These are phyloP conservation scores for Backusella psychrophila DNA, from an alignment of 192 early-diverging fungal species.

Conservation along the genomic window DNA sequence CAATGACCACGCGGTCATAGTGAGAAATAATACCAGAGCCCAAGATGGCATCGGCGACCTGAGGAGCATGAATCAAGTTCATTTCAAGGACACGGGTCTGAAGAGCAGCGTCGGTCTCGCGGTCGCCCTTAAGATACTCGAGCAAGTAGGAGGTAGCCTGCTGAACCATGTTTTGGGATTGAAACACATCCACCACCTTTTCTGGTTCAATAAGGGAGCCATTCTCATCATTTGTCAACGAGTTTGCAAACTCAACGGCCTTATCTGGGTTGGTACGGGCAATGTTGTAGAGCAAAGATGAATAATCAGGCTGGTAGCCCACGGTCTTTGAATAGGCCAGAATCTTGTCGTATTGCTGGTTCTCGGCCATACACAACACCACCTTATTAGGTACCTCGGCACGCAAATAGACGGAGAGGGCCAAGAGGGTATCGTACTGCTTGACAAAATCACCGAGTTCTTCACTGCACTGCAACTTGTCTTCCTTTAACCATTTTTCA, in stretches of 20 bases:
- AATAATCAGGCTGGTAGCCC: conserved; percentile 90
- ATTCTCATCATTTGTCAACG: conserved; percentile 80
- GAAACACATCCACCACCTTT: conserved; percentile 88
- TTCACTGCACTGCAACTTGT: conserved; percentile 98
- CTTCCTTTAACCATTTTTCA: conserved; percentile 99
- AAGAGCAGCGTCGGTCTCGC: conserved; percentile 85
- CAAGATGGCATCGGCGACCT: conserved; percentile 98
- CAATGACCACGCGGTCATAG: conserved; percentile 92
- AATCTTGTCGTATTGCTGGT: conserved; percentile 95
- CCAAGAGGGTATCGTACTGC: conserved; percentile 85
- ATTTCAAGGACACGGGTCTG: conserved; percentile 97
- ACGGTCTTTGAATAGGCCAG: conserved; percentile 93
- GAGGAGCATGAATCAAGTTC: conserved; percentile 95
- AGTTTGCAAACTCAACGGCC: conserved; percentile 89
- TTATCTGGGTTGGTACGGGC: conserved; percentile 90
- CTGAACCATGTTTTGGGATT: conserved; percentile 89
- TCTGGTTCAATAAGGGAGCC: conserved; percentile 85
- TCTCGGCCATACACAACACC: conserved; percentile 95
- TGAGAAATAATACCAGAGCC: conserved; percentile 95
- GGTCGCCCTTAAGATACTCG: conserved; percentile 94
- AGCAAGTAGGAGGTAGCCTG: conserved; percentile 96
- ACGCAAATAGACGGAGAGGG: conserved; percentile 92
- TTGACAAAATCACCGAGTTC: conserved; percentile 97
- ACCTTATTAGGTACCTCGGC: conserved; percentile 94
- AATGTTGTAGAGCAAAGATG: conserved; percentile 86